Evolutionary conservation across 768 basidiomycete genomes (phyloP).

Genomic region (Suillus bovinus): DNA sequence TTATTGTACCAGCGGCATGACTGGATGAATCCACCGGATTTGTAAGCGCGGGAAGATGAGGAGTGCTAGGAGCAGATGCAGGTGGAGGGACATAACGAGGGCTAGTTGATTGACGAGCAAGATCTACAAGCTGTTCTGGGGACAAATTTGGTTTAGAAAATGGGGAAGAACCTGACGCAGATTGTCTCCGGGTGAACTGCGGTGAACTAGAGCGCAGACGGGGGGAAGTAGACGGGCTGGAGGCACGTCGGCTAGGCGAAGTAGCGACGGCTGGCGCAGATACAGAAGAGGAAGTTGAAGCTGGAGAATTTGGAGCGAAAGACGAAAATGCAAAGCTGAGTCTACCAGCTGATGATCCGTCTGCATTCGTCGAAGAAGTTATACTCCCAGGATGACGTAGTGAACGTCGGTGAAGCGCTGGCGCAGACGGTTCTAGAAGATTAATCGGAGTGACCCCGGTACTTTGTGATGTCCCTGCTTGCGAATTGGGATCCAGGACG

Average conservation of each 20-base stretch:
- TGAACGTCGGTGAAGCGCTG: slow-evolving; percentile 29
- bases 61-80: slow-evolving; percentile 19
- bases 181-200: slow-evolving; percentile 28
- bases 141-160: slow-evolving; percentile 52
- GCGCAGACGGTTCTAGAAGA: slow-evolving; percentile 27
- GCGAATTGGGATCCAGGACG: slow-evolving; percentile 40
- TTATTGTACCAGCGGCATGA: slow-evolving; percentile 2
- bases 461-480: slow-evolving; percentile 14
- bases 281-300: slow-evolving; percentile 20
- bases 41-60: slow-evolving; percentile 17
- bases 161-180: slow-evolving; percentile 34
- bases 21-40: slow-evolving; percentile 7
- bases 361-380: slow-evolving; percentile 30
- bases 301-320: slow-evolving; percentile 41
- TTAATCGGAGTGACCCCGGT: slow-evolving; percentile 11
- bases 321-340: slow-evolving; percentile 69
- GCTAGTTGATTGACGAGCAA: slow-evolving; percentile 62
- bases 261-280: slow-evolving; percentile 28
- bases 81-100: slow-evolving; percentile 33
- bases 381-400: slow-evolving; percentile 33
- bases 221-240: slow-evolving; percentile 42
- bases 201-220: slow-evolving; percentile 51
- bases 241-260: slow-evolving; percentile 33
- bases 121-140: slow-evolving; percentile 74
- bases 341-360: slow-evolving; percentile 26